A percentile compares a stretch with the other conserved stretches of the same genome.
phyloP scores from a whole-genome alignment of 2,329 filamentous ascomycete genomes.

The Pseudogymnoascus sp. region DNA sequence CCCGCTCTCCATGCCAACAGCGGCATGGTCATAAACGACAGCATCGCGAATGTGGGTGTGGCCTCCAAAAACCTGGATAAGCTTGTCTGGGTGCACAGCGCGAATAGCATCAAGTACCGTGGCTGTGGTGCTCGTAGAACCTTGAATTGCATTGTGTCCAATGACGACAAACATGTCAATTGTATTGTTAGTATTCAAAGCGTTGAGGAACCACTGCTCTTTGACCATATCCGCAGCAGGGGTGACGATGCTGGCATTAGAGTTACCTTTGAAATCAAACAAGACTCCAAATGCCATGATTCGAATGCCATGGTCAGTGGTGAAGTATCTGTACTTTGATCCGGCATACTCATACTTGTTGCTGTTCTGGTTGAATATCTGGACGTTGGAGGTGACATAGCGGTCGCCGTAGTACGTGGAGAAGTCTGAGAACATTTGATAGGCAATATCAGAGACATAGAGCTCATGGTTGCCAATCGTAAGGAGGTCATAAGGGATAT shows the following conservation, averaged over 20 bases:
- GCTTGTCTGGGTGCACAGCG: slow-evolving; percentile 64
- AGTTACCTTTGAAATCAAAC: slow-evolving; percentile 85
- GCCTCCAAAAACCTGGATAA: slow-evolving; percentile 86
- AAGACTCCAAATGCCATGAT: slow-evolving; percentile 89
- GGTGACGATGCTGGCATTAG: slow-evolving; percentile 81
- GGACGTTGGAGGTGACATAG: slow-evolving; percentile 87
- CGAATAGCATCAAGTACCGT: slow-evolving; percentile 70
- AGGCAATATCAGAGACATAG: slow-evolving; percentile 70
- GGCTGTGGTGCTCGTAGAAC: slow-evolving; percentile 60
- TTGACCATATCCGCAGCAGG: slow-evolving; percentile 71
- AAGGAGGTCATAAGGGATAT: slow-evolving; percentile 76
- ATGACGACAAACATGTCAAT: slow-evolving; percentile 79
- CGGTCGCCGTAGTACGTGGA: slow-evolving; percentile 72
- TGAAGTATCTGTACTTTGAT: slow-evolving; percentile 76
- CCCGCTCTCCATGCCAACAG: slow-evolving; percentile 75
- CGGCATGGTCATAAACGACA: slow-evolving; percentile 65
- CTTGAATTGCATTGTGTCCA: slow-evolving; percentile 72
- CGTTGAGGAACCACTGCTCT: slow-evolving; percentile 80
- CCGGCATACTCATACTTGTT: slow-evolving; percentile 66
- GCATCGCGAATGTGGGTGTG: slow-evolving; percentile 86
- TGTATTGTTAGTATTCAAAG: slow-evolving; percentile 67
- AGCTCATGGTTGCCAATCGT: slow-evolving; percentile 92
- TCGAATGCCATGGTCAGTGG: slow-evolving; percentile 74
- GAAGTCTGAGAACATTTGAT: slow-evolving; percentile 68
- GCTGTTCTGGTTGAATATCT: slow-evolving; percentile 54